Evolutionary conservation across 23 red algal genomes (phyloP), one percentile per base, ranked within the genome.

Genomic region (Cyanidiococcus yangmingshanensis): DNA sequence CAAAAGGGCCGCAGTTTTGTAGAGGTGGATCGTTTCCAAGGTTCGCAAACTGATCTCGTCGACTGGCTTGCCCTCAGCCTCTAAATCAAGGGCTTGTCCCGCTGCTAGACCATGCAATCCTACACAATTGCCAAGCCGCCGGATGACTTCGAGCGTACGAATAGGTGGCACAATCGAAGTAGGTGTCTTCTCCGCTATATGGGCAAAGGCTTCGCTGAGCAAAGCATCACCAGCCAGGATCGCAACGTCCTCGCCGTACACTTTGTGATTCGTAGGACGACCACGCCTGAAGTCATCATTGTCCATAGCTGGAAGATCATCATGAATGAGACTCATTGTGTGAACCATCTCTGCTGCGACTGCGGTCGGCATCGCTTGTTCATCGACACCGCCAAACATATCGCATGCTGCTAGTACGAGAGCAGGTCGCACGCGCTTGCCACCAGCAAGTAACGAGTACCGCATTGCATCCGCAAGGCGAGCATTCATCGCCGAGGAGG

Each of bases 291-390:
- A 80, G 30, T 98, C 84, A 67, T 98, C 94, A 75, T 98, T 90
- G 68, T 98, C 94, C 94, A 98, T 98, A 21, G 85, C 76, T 1
- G 94, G 94, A 51, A 98, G 75, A 74, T 98, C 94, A 58, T 98
- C 94, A 75, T 98, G 94, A 37, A 98, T 91, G 30, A 98, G 82
- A 40, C 83, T 87, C 94, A 98, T 98, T 77, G 88, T 91, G 74
- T 98, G 94, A 67, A 98, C 90, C 94, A 98, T 98, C 59, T 98
- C 94, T 2, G 91, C 80, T 21, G 94, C 94, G 16, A 91, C 68
- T 34, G 94, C 94, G 27, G 94, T 80, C 2, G 94, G 94, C 79
- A 90, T 89, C 37, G 89, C 92, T 1, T 78, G 58, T 2, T 40
- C 74, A 31, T 80, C 50, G 37, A 57, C 32, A 1, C 85, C 88